Conservation (phyloP, 2,329 filamentous ascomycete species). For the Sarocladium oryzae region DNA sequence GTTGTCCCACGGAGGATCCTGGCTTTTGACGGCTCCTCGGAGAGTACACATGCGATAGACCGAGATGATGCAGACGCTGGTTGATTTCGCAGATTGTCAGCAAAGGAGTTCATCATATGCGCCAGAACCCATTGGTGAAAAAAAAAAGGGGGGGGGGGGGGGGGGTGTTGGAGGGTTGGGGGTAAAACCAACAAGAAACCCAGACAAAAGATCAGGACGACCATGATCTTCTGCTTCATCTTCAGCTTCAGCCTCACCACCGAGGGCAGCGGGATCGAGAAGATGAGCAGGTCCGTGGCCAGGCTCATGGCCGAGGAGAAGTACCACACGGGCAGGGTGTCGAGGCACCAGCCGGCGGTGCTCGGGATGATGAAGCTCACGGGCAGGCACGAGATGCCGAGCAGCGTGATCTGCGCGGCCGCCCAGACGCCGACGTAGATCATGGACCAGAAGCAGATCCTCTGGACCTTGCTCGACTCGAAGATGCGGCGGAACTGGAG, state of each 20-base stretch:
- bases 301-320: constrained; percentile 22
- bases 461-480: constrained; percentile 14
- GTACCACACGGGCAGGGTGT: constrained; percentile 25
- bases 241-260: constrained; percentile 20
- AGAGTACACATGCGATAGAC: constrained; percentile 26
- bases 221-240: constrained; percentile 20
- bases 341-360: constrained; percentile 20
- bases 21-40: constrained; percentile 18
- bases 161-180: too few species aligned
- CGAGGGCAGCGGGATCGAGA: constrained; percentile 20
- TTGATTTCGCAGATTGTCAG: not conserved
- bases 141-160: too few species aligned
- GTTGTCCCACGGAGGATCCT: constrained; percentile 25
- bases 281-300: constrained; percentile 22
- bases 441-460: constrained; percentile 22
- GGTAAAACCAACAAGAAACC: constrained; percentile 28
- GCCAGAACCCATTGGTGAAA: too few species aligned
- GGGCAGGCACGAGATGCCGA: constrained; percentile 22
- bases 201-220: constrained; percentile 23
- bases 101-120: too few species aligned
- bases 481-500: constrained; percentile 28
- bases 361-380: constrained; percentile 18
- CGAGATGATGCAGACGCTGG: constrained; percentile 26
- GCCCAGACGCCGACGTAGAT: constrained; percentile 21
- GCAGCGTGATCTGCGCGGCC: constrained; percentile 18